Percentiles rank a stretch among this genome's conserved stretches.
Evolutionary conservation across 345 rosid species (phyloP).

Genomic region (Salix purpurea): DNA sequence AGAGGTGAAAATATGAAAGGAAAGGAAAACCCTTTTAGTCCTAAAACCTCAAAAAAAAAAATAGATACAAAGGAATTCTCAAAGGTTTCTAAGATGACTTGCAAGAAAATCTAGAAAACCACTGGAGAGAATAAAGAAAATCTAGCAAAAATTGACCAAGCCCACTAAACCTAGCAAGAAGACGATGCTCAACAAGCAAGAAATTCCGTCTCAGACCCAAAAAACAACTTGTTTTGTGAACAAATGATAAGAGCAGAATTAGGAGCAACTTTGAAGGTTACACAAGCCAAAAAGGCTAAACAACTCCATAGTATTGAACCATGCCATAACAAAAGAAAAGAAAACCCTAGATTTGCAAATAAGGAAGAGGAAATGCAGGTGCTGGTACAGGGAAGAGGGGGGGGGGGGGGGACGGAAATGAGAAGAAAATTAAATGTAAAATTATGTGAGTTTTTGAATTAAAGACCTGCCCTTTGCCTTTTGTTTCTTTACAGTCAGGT

Average conservation of each 20-base stretch:
- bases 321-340: background rate
- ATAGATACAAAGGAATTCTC: background rate
- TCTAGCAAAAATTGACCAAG: background rate
- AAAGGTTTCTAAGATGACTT: background rate
- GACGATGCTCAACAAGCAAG: constrained; percentile 5
- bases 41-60: background rate
- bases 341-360: constrained; percentile 18
- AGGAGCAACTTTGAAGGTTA: background rate
- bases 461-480: constrained; percentile 9
- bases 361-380: constrained; percentile 21
- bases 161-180: background rate
- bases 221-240: background rate
- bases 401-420: constrained; percentile 2
- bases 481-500: constrained; percentile 4
- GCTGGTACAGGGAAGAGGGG: constrained; percentile 10
- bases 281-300: background rate
- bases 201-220: background rate
- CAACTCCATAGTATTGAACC: background rate
- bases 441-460: constrained; percentile 17
- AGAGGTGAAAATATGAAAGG: background rate
- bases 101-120: background rate
- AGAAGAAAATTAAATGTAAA: constrained; percentile 2
- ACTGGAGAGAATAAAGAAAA: background rate
- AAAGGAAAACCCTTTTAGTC: background rate
- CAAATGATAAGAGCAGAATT: constrained; percentile 7